These are phyloP conservation scores for Larix sibirica DNA, from an alignment of 83 land plant species.

Conservation along the genomic window DNA sequence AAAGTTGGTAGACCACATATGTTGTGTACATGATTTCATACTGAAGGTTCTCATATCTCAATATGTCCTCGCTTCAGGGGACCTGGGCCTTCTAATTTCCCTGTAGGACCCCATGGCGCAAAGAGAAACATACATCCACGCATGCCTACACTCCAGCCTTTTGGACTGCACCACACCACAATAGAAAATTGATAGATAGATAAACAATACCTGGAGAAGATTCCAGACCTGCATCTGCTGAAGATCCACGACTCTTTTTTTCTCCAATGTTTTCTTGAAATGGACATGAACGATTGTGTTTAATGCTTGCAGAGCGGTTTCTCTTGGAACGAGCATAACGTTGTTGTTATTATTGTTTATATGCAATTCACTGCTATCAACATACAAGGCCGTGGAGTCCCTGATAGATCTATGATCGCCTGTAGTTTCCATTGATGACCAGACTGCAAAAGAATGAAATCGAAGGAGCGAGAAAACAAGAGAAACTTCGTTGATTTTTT, in stretches of 20 bases:
- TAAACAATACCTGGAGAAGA: conserved; percentile 67
- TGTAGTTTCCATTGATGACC: not conserved
- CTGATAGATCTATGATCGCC: not conserved
- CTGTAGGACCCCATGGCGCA: conserved; percentile 39
- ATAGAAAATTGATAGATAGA: conserved; percentile 65
- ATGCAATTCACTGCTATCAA: not conserved
- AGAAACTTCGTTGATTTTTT: too few species aligned
- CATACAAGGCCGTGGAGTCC: not conserved
- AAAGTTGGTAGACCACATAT: too few species aligned
- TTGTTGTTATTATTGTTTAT: not conserved
- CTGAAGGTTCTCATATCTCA: too few species aligned
- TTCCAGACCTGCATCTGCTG: conserved; percentile 83
- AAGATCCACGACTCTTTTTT: conserved; percentile 66
- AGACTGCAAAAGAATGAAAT: too few species aligned
- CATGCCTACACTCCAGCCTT: conserved; percentile 75
- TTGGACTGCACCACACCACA: conserved; percentile 33
- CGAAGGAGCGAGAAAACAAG: too few species aligned
- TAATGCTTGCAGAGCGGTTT: conserved; percentile 69
- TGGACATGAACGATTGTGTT: conserved; percentile 87
- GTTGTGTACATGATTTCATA: too few species aligned
- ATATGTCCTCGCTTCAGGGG: too few species aligned
- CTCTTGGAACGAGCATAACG: conserved; percentile 24
- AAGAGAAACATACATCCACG: conserved; percentile 74
- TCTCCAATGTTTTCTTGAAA: conserved; percentile 86
- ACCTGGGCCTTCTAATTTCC: too few species aligned